These are phyloP conservation scores for Scutellaria galericulata DNA, from an alignment of 257 asterid genomes.

Conservation along the genomic window DNA sequence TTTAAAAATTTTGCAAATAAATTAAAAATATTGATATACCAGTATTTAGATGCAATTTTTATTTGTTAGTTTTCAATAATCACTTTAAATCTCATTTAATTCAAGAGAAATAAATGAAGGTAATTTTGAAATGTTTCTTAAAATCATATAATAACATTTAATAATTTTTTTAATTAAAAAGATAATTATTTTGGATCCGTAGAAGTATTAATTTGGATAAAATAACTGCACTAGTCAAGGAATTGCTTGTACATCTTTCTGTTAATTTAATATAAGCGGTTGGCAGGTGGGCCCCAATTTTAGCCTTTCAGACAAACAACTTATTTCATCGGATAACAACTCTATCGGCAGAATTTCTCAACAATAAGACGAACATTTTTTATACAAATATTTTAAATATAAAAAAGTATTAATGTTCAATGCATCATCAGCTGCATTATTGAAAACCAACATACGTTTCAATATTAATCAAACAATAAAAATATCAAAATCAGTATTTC, in stretches of 20 bases:
- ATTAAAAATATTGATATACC: too few species aligned
- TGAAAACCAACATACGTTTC: neutral
- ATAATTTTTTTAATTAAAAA: too few species aligned
- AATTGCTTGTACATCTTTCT: neutral
- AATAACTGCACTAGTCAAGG: neutral
- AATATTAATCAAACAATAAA: neutral
- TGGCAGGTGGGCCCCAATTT: constrained; percentile 9
- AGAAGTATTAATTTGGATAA: too few species aligned
- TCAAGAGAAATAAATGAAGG: too few species aligned
- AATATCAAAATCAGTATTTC: neutral
- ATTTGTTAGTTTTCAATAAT: too few species aligned
- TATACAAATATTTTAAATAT: neutral
- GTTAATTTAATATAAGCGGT: neutral
- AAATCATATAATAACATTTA: too few species aligned
- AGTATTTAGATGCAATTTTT: too few species aligned
- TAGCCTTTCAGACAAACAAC: neutral
- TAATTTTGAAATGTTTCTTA: too few species aligned
- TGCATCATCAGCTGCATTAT: constrained; percentile 1
- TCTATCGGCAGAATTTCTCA: constrained; percentile 5
- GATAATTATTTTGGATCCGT: too few species aligned
- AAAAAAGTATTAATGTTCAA: neutral
- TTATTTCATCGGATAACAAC: neutral
- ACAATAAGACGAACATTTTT: neutral
- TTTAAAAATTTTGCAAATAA: too few species aligned
- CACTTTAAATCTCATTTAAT: too few species aligned